A percentile compares a stretch with the other conserved stretches of the same genome.
phyloP scores from a whole-genome alignment of 2,329 filamentous ascomycete species.

The Arthrocladium fulminans region DNA sequence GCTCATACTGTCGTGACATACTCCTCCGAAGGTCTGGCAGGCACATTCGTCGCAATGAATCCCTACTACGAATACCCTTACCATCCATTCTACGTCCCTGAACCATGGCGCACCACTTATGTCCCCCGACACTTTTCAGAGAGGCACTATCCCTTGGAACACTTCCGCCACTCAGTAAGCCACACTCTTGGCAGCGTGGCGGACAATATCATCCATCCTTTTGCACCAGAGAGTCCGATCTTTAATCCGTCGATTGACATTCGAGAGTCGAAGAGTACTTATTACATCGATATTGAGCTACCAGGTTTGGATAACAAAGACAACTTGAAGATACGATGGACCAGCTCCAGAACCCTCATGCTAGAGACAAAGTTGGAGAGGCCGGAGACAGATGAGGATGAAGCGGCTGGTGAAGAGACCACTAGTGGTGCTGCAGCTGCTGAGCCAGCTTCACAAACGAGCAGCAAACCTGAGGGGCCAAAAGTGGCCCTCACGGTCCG shows the following conservation, averaged over 20 bases:
- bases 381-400: slow-evolving; percentile 15
- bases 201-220: not conserved
- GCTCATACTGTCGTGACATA: too few species aligned
- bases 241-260: slow-evolving; percentile 10
- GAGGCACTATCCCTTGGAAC: slow-evolving; percentile 7
- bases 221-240: not conserved
- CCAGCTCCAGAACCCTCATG: slow-evolving; percentile 14
- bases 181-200: not conserved
- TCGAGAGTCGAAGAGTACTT: slow-evolving; percentile 17
- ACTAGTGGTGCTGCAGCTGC: not conserved
- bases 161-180: slow-evolving; percentile 2
- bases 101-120: slow-evolving; percentile 7
- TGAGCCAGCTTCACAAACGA: not conserved
- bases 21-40: too few species aligned
- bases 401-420: slow-evolving; percentile 5
- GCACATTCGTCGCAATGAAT: not conserved
- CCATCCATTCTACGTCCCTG: slow-evolving; percentile 1
- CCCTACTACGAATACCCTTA: not conserved
- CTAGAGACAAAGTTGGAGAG: slow-evolving; percentile 13
- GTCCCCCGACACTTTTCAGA: slow-evolving; percentile 7
- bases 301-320: slow-evolving; percentile 18
- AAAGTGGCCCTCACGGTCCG: slow-evolving; percentile 13
- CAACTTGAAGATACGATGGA: slow-evolving; percentile 19
- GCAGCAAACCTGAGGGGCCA: not conserved
- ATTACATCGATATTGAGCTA: slow-evolving; percentile 22